Evolutionary conservation across 768 basidiomycete species (phyloP).

Genomic region (Pholiota microspora): DNA sequence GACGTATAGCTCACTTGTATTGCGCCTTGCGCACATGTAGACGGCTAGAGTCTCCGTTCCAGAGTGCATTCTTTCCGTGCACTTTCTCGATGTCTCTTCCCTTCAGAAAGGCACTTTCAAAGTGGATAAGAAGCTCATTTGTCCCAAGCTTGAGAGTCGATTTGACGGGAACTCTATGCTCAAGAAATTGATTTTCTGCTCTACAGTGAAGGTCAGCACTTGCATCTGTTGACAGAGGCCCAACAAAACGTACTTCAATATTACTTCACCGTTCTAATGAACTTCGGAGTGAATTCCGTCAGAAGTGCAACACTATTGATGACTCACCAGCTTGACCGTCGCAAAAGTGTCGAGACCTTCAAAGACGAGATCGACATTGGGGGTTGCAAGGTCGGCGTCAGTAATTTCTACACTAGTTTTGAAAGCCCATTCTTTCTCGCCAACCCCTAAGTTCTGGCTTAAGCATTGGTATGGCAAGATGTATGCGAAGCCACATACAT

Average conservation of each 20-base stretch:
- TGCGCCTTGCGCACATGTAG: constrained; percentile 92
- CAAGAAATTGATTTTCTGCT: constrained; percentile 83
- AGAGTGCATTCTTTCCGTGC: constrained; percentile 59
- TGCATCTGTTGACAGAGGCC: too few species aligned
- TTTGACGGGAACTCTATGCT: constrained; percentile 64
- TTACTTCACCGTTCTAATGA: constrained; percentile 65
- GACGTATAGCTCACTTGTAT: constrained; percentile 61
- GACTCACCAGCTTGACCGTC: constrained; percentile 61
- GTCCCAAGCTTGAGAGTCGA: constrained; percentile 44
- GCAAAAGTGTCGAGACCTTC: constrained; percentile 93
- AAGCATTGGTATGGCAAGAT: neutral
- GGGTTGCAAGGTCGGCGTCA: constrained; percentile 39
- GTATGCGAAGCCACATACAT: constrained; percentile 46
- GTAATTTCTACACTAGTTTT: constrained; percentile 58
- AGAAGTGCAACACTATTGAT: neutral
- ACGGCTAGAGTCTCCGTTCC: constrained; percentile 92
- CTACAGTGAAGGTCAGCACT: too few species aligned
- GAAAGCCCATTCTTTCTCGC: constrained; percentile 86
- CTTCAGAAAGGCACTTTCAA: constrained; percentile 75
- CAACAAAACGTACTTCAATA: constrained; percentile 51
- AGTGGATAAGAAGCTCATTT: constrained; percentile 71
- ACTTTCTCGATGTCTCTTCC: constrained; percentile 73
- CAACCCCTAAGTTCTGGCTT: constrained; percentile 66
- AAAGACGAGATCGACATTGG: constrained; percentile 74
- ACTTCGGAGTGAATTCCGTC: neutral